Evolutionary conservation across 2,329 filamentous ascomycete species (phyloP).

Genomic region (Diaporthe caulivora): DNA sequence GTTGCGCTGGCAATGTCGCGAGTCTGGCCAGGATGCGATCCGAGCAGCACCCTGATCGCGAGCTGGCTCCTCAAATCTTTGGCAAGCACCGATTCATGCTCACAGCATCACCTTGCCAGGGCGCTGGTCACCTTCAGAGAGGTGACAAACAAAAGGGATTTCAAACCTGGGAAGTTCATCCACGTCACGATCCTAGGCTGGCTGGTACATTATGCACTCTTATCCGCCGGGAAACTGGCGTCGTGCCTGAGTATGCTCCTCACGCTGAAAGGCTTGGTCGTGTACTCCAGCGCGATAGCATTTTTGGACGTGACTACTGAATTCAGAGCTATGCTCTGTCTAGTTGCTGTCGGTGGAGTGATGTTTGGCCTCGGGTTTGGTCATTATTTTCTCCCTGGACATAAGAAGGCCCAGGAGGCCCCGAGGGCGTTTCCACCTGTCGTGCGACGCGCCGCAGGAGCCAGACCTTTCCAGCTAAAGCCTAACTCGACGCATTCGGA

Average conservation of each 20-base stretch:
- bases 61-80: neutral
- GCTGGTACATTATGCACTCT: neutral
- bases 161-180: neutral
- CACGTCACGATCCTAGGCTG: neutral
- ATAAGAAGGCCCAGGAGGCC: neutral
- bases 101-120: neutral
- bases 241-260: neutral
- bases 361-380: neutral
- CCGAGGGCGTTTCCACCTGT: neutral
- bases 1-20: neutral
- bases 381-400: neutral
- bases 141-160: neutral
- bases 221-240: neutral
- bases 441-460: neutral
- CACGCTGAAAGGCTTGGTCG: neutral
- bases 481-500: neutral
- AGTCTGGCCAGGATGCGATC: slow-evolving; percentile 7
- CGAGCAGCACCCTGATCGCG: neutral
- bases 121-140: neutral
- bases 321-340: neutral
- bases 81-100: neutral
- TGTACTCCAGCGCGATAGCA: neutral
- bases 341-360: neutral
- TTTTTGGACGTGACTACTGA: neutral
- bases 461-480: neutral